Base-by-base conservation (phyloP, 148 eudicot genomes). In the Rhododendron ferrugineum region DNA sequence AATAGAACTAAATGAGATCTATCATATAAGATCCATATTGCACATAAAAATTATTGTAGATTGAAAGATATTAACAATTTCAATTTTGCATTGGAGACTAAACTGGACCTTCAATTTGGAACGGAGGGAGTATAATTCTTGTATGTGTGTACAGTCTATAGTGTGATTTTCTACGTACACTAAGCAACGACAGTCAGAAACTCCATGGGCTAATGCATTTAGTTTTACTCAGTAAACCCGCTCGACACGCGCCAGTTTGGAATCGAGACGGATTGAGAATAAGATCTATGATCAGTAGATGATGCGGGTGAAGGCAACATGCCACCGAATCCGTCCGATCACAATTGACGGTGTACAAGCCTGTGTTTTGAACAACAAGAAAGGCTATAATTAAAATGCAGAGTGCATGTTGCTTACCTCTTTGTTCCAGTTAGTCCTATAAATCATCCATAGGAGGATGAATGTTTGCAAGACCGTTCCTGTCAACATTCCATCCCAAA, bases 351-450 rank as follows among this genome's bases (percentile, higher is more conserved):
- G 32, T 26, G 72, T 2, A n/a, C 28, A 64, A 64, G 14, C 28
- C 32, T 2, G 11, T 64, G 72, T 64, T 64, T 64, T 8, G 32
- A 9, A 64, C 72, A 26, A 10, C 5, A 64, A 26, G 30, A 66
- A n/a, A 66, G 72, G 32, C 34, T 26, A 66, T 40, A 40, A 40
- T 40, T 64, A 26, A 64, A 10, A 64, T n/a, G 28, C 1, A 9
- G 72, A 64, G 32, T 8, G 0, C 28, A 10, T 54, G 4, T 11
- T 10, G 54, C 14, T 76, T 76, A 84, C 86, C 82, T 84, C 86
- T 84, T 76, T 77, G 32, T 54, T 58, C 86, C 86, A 84, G 82
- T 84, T 58, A 11, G 86, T 84, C 20, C 32, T 76, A 58, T 84
- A 77, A 15, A 84, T 58, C 86, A 84, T 77, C 82, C 86, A 56